These are phyloP conservation scores for Microbotryomycetes sp. DNA, from an alignment of 1,284 basidiomycete genomes.

Conservation along the genomic window DNA sequence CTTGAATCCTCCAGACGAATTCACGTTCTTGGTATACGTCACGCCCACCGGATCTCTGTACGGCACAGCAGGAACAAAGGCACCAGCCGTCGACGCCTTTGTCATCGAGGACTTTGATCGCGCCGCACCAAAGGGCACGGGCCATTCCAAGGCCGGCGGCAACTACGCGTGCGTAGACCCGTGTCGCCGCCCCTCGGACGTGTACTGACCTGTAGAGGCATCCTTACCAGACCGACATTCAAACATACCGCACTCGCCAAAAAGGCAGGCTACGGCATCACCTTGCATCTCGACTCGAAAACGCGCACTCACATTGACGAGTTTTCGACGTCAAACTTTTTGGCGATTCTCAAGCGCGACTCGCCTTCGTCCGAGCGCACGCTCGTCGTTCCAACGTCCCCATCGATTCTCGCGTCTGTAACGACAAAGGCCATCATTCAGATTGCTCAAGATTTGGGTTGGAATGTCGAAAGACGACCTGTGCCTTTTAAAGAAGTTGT, in stretches of 20 bases:
- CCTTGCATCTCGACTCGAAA: slow-evolving; percentile 38
- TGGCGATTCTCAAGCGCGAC: slow-evolving; percentile 32
- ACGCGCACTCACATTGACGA: slow-evolving; percentile 38
- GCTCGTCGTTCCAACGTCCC: slow-evolving; percentile 30
- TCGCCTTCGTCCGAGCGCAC: slow-evolving; percentile 6
- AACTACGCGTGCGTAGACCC: neutral
- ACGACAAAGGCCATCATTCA: slow-evolving; percentile 32
- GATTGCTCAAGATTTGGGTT: slow-evolving; percentile 39
- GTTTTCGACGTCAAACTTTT: slow-evolving; percentile 41
- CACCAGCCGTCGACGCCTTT: slow-evolving; percentile 39
- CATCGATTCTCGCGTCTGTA: slow-evolving; percentile 33
- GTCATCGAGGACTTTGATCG: slow-evolving; percentile 41
- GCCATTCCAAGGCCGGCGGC: neutral
- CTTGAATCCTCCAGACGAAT: slow-evolving; percentile 38
- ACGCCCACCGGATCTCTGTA: slow-evolving; percentile 41
- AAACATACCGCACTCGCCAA: slow-evolving; percentile 36
- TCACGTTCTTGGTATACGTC: slow-evolving; percentile 41
- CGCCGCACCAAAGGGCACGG: slow-evolving; percentile 38
- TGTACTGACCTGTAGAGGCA: neutral
- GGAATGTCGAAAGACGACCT: slow-evolving; percentile 39
- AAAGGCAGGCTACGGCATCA: slow-evolving; percentile 40
- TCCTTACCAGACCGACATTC: slow-evolving; percentile 18
- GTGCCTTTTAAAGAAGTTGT: slow-evolving; percentile 37
- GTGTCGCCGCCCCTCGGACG: neutral
- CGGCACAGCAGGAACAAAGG: slow-evolving; percentile 35